phyloP scores from a whole-genome alignment of 805 yeast species.

The Trichomonascus vanleenenianus region DNA sequence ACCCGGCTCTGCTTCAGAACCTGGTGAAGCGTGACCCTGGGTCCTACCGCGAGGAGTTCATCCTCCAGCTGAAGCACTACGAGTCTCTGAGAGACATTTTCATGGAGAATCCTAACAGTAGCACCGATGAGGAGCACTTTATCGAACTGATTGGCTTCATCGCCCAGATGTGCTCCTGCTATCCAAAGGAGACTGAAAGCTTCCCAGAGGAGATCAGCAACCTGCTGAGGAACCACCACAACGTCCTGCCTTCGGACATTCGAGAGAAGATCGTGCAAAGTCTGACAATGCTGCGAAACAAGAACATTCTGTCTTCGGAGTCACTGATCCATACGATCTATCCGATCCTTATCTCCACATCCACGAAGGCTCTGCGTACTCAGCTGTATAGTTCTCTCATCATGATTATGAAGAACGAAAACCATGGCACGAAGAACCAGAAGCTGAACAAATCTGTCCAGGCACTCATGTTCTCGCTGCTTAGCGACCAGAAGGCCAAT shows the following conservation, averaged over 20 bases:
- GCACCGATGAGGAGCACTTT: constrained; percentile 58
- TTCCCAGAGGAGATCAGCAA: constrained; percentile 77
- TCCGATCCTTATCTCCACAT: constrained; percentile 64
- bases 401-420: constrained; percentile 70
- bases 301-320: constrained; percentile 71
- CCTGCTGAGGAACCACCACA: constrained; percentile 66
- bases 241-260: constrained; percentile 72
- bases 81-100: constrained; percentile 85
- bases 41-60: constrained; percentile 88
- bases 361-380: constrained; percentile 72
- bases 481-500: constrained; percentile 73
- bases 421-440: constrained; percentile 84
- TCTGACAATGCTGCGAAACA: constrained; percentile 83
- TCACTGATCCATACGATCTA: constrained; percentile 76
- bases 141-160: constrained; percentile 83
- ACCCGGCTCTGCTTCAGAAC: constrained; percentile 85
- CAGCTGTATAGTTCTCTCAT: constrained; percentile 77
- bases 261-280: constrained; percentile 89
- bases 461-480: constrained; percentile 78
- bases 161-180: constrained; percentile 84
- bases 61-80: constrained; percentile 88
- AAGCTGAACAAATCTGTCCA: constrained; percentile 85
- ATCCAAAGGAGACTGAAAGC: constrained; percentile 76
- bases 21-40: constrained; percentile 89
- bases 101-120: constrained; percentile 59